These are phyloP conservation scores for Coemansia sp. DNA, from an alignment of 192 early-diverging fungal species.

Conservation along the genomic window DNA sequence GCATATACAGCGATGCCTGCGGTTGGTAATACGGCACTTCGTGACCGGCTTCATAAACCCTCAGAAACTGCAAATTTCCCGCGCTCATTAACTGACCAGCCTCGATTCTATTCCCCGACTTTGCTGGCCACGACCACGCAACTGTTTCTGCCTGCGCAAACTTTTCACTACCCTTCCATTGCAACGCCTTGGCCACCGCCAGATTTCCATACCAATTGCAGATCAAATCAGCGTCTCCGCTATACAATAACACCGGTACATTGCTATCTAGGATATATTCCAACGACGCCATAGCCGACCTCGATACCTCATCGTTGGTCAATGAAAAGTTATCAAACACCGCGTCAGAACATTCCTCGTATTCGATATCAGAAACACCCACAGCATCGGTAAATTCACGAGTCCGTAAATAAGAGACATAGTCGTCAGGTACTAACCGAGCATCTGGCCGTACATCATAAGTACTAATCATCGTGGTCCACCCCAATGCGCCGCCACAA, in stretches of 20 bases:
- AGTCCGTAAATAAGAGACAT: constrained; percentile 59
- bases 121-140: constrained; percentile 45
- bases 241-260: constrained; percentile 68
- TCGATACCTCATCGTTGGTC: constrained; percentile 55
- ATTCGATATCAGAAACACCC: constrained; percentile 50
- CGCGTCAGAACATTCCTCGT: constrained; percentile 57
- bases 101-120: constrained; percentile 18
- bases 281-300: constrained; percentile 44
- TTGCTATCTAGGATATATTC: constrained; percentile 57
- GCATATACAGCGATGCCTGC: constrained; percentile 75
- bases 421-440: constrained; percentile 62
- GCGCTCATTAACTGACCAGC: constrained; percentile 64
- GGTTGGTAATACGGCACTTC: constrained; percentile 93
- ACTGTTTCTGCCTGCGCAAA: constrained; percentile 19
- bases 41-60: constrained; percentile 83
- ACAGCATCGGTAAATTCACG: constrained; percentile 54
- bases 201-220: constrained; percentile 67
- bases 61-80: constrained; percentile 77
- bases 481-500: constrained; percentile 41
- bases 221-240: constrained; percentile 79
- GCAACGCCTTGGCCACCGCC: constrained; percentile 40
- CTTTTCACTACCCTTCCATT: constrained; percentile 50
- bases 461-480: constrained; percentile 67
- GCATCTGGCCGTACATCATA: constrained; percentile 60
- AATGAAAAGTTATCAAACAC: constrained; percentile 47